A percentile compares a stretch with the other conserved stretches of the same genome.
Evolutionary conservation across 805 yeast genomes (phyloP).

Genomic region (Wickerhamiella brachini): DNA sequence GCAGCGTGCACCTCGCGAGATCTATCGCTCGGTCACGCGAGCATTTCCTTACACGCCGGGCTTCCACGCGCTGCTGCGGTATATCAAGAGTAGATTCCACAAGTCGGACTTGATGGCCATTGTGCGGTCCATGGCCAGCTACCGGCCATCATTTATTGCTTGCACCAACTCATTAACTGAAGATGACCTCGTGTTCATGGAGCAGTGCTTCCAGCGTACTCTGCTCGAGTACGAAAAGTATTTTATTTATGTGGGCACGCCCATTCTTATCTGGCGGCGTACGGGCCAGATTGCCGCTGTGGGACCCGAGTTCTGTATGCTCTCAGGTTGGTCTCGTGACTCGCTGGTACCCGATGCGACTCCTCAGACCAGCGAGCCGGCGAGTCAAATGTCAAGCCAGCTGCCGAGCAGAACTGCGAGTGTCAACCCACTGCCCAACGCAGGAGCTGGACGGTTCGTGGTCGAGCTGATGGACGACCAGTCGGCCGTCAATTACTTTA

Average conservation of each 20-base stretch:
- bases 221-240: conserved; percentile 77
- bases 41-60: conserved; percentile 90
- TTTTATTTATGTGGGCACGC: conserved; percentile 77
- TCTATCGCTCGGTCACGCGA: conserved; percentile 55
- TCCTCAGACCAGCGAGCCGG: conserved; percentile 13
- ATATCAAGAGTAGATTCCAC: conserved; percentile 57
- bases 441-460: conserved; percentile 16
- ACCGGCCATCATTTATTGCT: conserved; percentile 86
- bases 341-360: conserved; percentile 34
- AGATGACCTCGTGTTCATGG: conserved; percentile 88
- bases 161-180: conserved; percentile 79
- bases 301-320: conserved; percentile 80
- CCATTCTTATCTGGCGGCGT: conserved; percentile 89
- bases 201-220: conserved; percentile 89
- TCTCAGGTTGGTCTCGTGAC: conserved; percentile 80
- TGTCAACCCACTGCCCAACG: background rate
- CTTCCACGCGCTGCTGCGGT: conserved; percentile 65
- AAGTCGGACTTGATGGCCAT: conserved; percentile 58
- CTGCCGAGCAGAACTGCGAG: too few species aligned
- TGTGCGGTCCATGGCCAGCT: conserved; percentile 80
- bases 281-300: conserved; percentile 93
- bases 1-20: conserved; percentile 16
- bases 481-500: conserved; percentile 77
- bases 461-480: conserved; percentile 76
- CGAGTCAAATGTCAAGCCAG: too few species aligned